Conservation (phyloP, 495 filamentous ascomycete genomes). For the Daldinia childiae region DNA sequence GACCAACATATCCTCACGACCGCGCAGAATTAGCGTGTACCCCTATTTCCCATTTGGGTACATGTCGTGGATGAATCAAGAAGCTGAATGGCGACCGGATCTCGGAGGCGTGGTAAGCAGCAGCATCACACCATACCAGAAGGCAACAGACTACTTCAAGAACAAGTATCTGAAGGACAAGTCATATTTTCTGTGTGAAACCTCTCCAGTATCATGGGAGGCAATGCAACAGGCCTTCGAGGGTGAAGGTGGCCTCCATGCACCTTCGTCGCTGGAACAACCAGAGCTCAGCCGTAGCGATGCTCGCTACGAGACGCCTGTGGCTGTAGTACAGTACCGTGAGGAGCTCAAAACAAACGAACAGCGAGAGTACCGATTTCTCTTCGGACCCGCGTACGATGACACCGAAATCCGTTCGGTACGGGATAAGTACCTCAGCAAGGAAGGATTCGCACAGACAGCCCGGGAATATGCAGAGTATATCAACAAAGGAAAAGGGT, state of each 20-base stretch:
- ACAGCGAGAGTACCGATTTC: conserved; percentile 60
- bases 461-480: conserved; percentile 59
- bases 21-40: conserved; percentile 60
- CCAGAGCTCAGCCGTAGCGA: conserved; percentile 54
- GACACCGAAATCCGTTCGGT: conserved; percentile 60
- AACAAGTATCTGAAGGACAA: conserved; percentile 66
- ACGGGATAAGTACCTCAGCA: conserved; percentile 59
- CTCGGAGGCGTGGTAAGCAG: conserved; percentile 59
- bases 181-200: conserved; percentile 66
- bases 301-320: conserved; percentile 65
- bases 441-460: conserved; percentile 56
- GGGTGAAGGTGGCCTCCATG: conserved; percentile 65
- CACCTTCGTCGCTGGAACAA: conserved; percentile 54
- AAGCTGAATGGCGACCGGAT: conserved; percentile 59
- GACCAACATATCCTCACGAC: conserved; percentile 57
- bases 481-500: conserved; percentile 59
- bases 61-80: conserved; percentile 71
- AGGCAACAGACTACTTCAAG: conserved; percentile 65
- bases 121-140: conserved; percentile 65
- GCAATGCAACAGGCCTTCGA: conserved; percentile 61
- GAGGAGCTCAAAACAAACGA: conserved; percentile 51
- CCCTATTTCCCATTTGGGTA: conserved; percentile 67
- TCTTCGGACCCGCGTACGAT: conserved; percentile 64
- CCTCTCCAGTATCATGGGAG: conserved; percentile 60
- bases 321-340: conserved; percentile 63